phyloP scores from a whole-genome alignment of 1,284 basidiomycete species.

The Flammula alnicola region DNA sequence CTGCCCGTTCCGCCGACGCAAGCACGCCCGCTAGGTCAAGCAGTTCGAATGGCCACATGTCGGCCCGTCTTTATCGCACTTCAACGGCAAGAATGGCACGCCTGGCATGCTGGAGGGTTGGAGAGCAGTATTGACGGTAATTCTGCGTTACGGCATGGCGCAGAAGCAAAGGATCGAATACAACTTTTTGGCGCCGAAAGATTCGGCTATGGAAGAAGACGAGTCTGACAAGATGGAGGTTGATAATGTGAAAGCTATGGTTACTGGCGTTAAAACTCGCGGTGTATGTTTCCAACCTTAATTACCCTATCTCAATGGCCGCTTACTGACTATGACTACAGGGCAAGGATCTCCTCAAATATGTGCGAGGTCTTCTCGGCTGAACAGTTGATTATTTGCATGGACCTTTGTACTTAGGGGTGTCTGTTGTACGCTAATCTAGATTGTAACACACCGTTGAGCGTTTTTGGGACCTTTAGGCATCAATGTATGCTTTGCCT shows the following conservation, averaged over 20 bases:
- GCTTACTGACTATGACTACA: constrained; percentile 33
- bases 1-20: constrained; percentile 43
- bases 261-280: constrained; percentile 69
- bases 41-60: constrained; percentile 27
- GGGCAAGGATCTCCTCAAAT: constrained; percentile 74
- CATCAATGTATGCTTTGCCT: constrained; percentile 1
- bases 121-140: constrained; percentile 70
- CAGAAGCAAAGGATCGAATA: constrained; percentile 55
- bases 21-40: constrained; percentile 16
- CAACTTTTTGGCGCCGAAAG: constrained; percentile 31
- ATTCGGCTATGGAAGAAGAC: constrained; percentile 22
- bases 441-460: not conserved
- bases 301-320: constrained; percentile 6
- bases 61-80: constrained; percentile 37
- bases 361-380: constrained; percentile 70
- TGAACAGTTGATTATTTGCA: constrained; percentile 29
- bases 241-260: constrained; percentile 72
- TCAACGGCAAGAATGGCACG: constrained; percentile 29
- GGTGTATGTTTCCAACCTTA: constrained; percentile 54
- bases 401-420: not conserved
- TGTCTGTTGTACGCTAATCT: constrained; percentile 1
- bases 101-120: constrained; percentile 68
- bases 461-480: too few species aligned
- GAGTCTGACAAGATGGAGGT: constrained; percentile 41
- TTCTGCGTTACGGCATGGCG: constrained; percentile 65